Percentiles rank a stretch among this genome's conserved stretches.
Evolutionary conservation across 2,329 filamentous ascomycete genomes (phyloP).

Genomic region (Monosporascus sp.): DNA sequence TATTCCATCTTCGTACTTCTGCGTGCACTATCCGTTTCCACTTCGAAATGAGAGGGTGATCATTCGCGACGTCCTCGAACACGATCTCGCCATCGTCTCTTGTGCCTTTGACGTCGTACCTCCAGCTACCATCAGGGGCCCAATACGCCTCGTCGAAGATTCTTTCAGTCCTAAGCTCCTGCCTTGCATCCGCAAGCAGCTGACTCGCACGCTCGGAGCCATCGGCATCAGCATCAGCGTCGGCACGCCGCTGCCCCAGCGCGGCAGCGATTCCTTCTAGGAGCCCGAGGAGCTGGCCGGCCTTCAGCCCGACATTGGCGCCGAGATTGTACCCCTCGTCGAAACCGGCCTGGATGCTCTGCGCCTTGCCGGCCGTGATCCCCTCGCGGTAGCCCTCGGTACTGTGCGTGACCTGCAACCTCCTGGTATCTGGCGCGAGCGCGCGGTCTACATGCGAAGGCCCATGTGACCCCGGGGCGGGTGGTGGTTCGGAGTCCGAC

Average conservation of each 20-base stretch:
- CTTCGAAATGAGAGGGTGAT: slow-evolving; percentile 62
- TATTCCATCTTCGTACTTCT: slow-evolving; percentile 34
- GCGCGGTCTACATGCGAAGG: slow-evolving; percentile 4
- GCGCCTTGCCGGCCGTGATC: slow-evolving; percentile 68
- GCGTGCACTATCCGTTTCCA: slow-evolving; percentile 49
- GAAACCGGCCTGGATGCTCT: slow-evolving; percentile 79
- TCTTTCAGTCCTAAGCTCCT: slow-evolving; percentile 55
- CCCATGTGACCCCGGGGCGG: slow-evolving; percentile 1
- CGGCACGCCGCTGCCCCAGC: slow-evolving; percentile 26
- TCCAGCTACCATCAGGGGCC: slow-evolving; percentile 67
- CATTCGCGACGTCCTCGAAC: slow-evolving; percentile 58
- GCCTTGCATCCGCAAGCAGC: slow-evolving; percentile 45
- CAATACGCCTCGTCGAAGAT: slow-evolving; percentile 66
- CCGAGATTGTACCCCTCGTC: slow-evolving; percentile 87
- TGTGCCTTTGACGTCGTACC: slow-evolving; percentile 46
- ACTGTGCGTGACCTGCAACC: slow-evolving; percentile 69
- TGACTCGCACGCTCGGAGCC: slow-evolving; percentile 17
- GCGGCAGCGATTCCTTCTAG: slow-evolving; percentile 66
- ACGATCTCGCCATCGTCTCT: slow-evolving; percentile 23
- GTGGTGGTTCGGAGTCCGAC: slow-evolving; percentile 6
- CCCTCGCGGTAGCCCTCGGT: slow-evolving; percentile 91
- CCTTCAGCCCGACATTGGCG: slow-evolving; percentile 69
- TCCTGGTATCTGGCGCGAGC: slow-evolving; percentile 62
- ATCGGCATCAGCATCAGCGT: slow-evolving; percentile 1
- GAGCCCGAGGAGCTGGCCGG: slow-evolving; percentile 71